Conservation (phyloP, 148 eudicot species). For the Chenopodium suecicum region DNA sequence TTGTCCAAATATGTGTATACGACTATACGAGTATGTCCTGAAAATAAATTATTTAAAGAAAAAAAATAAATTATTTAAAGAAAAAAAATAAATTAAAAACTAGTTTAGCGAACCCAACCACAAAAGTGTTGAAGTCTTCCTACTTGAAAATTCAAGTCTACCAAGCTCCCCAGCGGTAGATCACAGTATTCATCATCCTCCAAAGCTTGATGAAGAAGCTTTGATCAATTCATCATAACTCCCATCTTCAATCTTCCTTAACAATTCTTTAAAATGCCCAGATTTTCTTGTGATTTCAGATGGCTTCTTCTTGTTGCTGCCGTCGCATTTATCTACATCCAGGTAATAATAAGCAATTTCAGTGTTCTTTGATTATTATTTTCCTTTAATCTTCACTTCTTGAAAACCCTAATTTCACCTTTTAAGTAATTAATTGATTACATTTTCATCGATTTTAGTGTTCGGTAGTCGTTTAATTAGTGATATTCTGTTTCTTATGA, state of each 20-base stretch:
- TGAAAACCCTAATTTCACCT: slow-evolving; percentile 8
- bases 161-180: neutral
- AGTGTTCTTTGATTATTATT: neutral
- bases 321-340: slow-evolving; percentile 71
- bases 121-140: neutral
- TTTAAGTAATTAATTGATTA: neutral
- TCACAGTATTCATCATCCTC: neutral
- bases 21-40: too few relatives aligned
- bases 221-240: neutral
- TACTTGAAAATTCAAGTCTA: neutral
- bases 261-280: slow-evolving; percentile 34
- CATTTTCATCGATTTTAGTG: too few relatives aligned
- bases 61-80: too few relatives aligned
- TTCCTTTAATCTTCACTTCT: neutral
- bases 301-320: slow-evolving; percentile 76
- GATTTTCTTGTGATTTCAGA: slow-evolving; percentile 54
- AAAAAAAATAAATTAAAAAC: too few relatives aligned
- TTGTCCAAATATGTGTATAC: too few relatives aligned
- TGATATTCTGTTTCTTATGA: neutral
- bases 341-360: slow-evolving; percentile 36
- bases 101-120: too few relatives aligned
- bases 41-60: too few relatives aligned
- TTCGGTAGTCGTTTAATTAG: neutral
- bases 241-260: neutral
- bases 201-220: slow-evolving; percentile 11